These are phyloP conservation scores for Russula emetica DNA, from an alignment of 768 basidiomycete species.

Conservation along the genomic window DNA sequence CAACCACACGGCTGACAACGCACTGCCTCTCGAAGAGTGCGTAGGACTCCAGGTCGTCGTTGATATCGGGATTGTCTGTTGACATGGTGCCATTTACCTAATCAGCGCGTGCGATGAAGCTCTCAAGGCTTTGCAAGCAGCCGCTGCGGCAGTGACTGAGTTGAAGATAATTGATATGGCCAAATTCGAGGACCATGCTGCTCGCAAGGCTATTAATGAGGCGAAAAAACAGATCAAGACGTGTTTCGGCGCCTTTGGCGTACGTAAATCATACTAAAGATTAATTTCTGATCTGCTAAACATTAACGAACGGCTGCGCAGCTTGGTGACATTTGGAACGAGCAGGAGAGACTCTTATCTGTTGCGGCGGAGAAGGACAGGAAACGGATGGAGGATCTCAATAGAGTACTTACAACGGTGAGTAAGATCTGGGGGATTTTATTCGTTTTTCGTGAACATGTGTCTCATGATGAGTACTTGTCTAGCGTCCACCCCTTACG, in stretches of 20 bases:
- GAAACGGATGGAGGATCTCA: slow-evolving; percentile 16
- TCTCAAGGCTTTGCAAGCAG: slow-evolving; percentile 6
- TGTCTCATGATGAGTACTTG: background rate
- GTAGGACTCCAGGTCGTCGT: background rate
- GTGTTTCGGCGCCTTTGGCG: slow-evolving; percentile 14
- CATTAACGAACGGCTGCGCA: background rate
- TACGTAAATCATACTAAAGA: background rate
- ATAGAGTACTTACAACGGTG: slow-evolving; percentile 6
- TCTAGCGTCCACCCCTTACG: slow-evolving; percentile 8
- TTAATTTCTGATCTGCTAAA: background rate
- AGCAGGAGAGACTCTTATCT: background rate
- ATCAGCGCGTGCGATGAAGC: slow-evolving; percentile 19
- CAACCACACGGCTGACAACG: slow-evolving; percentile 12
- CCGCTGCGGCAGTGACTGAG: slow-evolving; percentile 10
- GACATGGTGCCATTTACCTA: background rate
- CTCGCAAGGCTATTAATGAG: background rate
- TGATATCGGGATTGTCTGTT: background rate
- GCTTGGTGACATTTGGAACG: slow-evolving; percentile 2
- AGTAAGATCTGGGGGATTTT: background rate
- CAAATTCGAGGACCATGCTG: slow-evolving; percentile 14
- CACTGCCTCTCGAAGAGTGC: slow-evolving; percentile 16
- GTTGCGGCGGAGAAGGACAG: slow-evolving; percentile 11
- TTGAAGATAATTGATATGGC: slow-evolving; percentile 12
- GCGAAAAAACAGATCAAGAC: slow-evolving; percentile 7
- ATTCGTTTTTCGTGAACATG: background rate